Percentiles rank a stretch among this genome's conserved stretches.
Conservation (phyloP, 768 basidiomycete genomes). For the Auricularia sp. region DNA sequence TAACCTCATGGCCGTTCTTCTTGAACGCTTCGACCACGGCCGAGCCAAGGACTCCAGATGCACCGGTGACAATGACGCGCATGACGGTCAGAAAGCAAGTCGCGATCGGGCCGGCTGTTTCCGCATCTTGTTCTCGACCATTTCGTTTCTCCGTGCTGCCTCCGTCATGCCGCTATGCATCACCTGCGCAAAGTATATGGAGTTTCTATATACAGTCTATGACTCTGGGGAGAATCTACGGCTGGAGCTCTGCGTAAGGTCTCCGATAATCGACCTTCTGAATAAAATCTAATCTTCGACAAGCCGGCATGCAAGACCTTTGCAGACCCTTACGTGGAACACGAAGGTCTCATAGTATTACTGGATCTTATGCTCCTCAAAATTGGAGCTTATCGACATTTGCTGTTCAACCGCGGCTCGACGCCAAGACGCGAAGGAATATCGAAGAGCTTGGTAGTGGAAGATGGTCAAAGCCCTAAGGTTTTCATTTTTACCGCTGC, state of each 20-base stretch:
- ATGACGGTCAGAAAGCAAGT: not conserved
- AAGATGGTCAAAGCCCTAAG: not conserved
- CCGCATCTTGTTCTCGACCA: not conserved
- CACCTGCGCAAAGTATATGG: constrained; percentile 53
- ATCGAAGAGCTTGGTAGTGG: not conserved
- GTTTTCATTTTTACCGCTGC: no score
- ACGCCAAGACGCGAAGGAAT: constrained; percentile 41
- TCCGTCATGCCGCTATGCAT: constrained; percentile 69
- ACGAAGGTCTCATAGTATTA: constrained; percentile 61
- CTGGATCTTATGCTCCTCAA: constrained; percentile 79
- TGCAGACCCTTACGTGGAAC: constrained; percentile 82
- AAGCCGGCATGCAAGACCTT: constrained; percentile 40
- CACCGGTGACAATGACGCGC: constrained; percentile 41
- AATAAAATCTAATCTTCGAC: constrained; percentile 16
- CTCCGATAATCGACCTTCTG: constrained; percentile 21
- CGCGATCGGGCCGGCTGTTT: not conserved
- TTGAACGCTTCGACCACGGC: constrained; percentile 66
- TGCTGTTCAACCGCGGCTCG: constrained; percentile 70
- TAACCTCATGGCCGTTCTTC: constrained; percentile 31
- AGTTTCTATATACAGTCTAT: constrained; percentile 74
- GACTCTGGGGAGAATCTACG: constrained; percentile 67
- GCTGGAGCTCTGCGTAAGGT: constrained; percentile 66
- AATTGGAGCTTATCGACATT: constrained; percentile 69
- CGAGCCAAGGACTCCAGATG: constrained; percentile 83
- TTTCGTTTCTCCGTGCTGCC: not conserved